Percentiles rank a stretch among this genome's conserved stretches.
phyloP scores from a whole-genome alignment of 495 filamentous ascomycete genomes.

The Pseudotulostoma volvatum region DNA sequence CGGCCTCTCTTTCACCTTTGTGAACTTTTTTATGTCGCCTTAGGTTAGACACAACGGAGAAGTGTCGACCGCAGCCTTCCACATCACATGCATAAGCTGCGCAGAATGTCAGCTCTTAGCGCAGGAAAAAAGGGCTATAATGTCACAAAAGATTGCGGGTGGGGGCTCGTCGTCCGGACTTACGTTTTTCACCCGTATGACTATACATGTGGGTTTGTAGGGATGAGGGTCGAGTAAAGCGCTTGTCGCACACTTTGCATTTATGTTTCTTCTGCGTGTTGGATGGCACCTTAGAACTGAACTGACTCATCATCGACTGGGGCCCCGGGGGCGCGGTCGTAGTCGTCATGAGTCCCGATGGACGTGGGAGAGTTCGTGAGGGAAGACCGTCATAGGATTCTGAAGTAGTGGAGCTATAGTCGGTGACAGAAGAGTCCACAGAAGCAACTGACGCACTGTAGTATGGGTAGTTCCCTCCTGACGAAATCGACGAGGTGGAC shows the following conservation, averaged over 20 bases:
- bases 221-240: conserved; percentile 91
- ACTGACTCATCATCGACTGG: conserved; percentile 96
- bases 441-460: conserved; percentile 68
- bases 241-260: conserved; percentile 98
- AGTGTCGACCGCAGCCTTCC: conserved; percentile 88
- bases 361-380: conserved; percentile 70
- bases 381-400: conserved; percentile 62
- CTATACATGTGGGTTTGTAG: conserved; percentile 98
- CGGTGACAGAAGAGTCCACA: conserved; percentile 79
- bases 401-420: conserved; percentile 75
- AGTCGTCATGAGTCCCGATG: conserved; percentile 49
- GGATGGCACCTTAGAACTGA: conserved; percentile 91
- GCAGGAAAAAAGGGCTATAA: not conserved
- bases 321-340: conserved; percentile 60
- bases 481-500: conserved; percentile 87
- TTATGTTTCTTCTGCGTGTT: conserved; percentile 99
- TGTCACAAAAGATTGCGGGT: conserved; percentile 1
- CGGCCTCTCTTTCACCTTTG: conserved; percentile 52
- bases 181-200: conserved; percentile 97
- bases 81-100: conserved; percentile 87
- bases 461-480: conserved; percentile 50
- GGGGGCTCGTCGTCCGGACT: too few species aligned
- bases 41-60: conserved; percentile 94
- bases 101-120: conserved; percentile 15
- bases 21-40: conserved; percentile 94